Percentiles rank a stretch among this genome's conserved stretches.
phyloP scores from a whole-genome alignment of 495 filamentous ascomycete species.

The Xylaria castorea region DNA sequence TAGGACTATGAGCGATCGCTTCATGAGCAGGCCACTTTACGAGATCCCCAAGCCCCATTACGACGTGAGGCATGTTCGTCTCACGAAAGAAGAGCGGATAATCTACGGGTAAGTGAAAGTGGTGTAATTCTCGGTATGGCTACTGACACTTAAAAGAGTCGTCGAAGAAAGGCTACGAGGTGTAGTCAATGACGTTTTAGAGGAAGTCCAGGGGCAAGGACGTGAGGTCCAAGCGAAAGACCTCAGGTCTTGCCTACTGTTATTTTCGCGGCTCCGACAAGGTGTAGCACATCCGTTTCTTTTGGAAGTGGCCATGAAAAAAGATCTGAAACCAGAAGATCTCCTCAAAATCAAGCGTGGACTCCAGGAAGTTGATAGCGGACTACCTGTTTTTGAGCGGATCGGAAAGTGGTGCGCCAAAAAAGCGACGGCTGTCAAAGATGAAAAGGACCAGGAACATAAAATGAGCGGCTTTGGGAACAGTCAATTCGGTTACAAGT shows the following conservation, averaged over 20 bases:
- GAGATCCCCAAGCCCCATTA: not conserved
- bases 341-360: not conserved
- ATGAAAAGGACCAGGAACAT: not conserved
- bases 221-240: not conserved
- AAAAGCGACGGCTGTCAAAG: not conserved
- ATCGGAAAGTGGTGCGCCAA: conserved; percentile 10
- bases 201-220: too few species aligned
- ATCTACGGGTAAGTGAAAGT: conserved; percentile 18
- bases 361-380: not conserved
- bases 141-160: not conserved
- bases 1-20: conserved; percentile 29
- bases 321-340: not conserved
- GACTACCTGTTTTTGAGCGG: not conserved
- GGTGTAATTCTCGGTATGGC: too few species aligned
- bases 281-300: not conserved
- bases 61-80: conserved; percentile 22
- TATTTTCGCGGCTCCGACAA: conserved; percentile 7
- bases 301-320: not conserved
- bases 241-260: too few species aligned
- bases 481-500: conserved; percentile 1
- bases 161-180: not conserved
- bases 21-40: conserved; percentile 14
- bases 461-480: not conserved
- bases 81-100: conserved; percentile 24
- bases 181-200: not conserved